Percentiles rank a stretch among this genome's conserved stretches.
phyloP scores from a whole-genome alignment of 2,329 filamentous ascomycete genomes.

The Fusarium brevicatenulatum region DNA sequence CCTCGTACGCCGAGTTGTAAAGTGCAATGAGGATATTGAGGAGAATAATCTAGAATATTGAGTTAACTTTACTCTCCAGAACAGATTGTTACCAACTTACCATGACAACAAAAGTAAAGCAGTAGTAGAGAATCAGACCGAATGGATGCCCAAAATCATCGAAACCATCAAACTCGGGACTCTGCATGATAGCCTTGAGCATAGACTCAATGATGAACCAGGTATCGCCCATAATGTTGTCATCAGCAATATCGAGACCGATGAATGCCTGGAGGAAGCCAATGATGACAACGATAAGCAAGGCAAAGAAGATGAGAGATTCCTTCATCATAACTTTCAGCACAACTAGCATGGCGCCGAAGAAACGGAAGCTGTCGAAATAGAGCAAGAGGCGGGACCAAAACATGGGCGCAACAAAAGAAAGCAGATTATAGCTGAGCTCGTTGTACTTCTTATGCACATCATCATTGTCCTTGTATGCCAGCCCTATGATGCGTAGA shows the following conservation, averaged over 20 bases:
- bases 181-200: constrained; percentile 91
- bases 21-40: constrained; percentile 97
- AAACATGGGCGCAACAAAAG: constrained; percentile 95
- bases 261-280: constrained; percentile 95
- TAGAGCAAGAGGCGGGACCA: constrained; percentile 94
- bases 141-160: constrained; percentile 93
- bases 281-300: constrained; percentile 83
- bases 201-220: constrained; percentile 82
- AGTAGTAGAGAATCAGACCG: constrained; percentile 94
- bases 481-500: constrained; percentile 80
- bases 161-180: constrained; percentile 88
- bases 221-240: constrained; percentile 74
- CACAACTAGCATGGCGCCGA: constrained; percentile 97
- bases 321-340: constrained; percentile 95
- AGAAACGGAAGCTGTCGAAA: constrained; percentile 93
- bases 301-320: constrained; percentile 94
- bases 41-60: constrained; percentile 67
- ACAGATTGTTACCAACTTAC: constrained; percentile 56
- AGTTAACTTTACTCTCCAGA: neutral
- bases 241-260: constrained; percentile 85
- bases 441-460: constrained; percentile 73
- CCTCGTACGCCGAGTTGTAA: constrained; percentile 96
- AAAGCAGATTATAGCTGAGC: constrained; percentile 92
- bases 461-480: constrained; percentile 60
- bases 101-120: constrained; percentile 98